phyloP scores from a whole-genome alignment of 164 flowering plant genomes.

The Sextonia rubra region DNA sequence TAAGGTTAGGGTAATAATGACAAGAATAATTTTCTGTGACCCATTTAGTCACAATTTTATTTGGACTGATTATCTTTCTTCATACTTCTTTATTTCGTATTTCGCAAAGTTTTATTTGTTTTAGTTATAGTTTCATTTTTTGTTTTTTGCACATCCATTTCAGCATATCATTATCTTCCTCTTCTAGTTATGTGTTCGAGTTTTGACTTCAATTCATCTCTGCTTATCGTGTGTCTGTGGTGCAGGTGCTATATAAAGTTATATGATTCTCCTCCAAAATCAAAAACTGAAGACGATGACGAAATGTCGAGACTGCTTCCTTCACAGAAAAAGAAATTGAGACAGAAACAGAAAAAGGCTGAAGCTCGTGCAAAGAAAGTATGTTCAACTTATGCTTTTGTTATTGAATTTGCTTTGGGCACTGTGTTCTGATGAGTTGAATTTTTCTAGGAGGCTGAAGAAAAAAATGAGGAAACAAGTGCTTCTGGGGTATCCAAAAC shows the following conservation, averaged over 20 bases:
- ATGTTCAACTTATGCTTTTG: constrained; percentile 3
- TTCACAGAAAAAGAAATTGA: constrained; percentile 91
- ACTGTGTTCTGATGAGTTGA: too few species aligned
- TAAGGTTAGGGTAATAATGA: background rate
- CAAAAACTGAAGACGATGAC: constrained; percentile 78
- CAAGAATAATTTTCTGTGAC: too few species aligned
- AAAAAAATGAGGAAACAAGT: constrained; percentile 60
- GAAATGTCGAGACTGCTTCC: constrained; percentile 79
- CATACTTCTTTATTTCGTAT: background rate
- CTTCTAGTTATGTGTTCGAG: background rate
- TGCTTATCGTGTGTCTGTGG: background rate
- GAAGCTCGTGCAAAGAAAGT: constrained; percentile 98
- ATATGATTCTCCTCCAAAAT: constrained; percentile 83
- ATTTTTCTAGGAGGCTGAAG: constrained; percentile 79
- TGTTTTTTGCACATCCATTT: too few species aligned
- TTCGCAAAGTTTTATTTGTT: background rate
- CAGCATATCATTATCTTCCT: background rate
- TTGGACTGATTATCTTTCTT: background rate
- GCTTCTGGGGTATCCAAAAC: constrained; percentile 53
- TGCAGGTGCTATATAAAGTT: constrained; percentile 88
- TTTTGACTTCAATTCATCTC: background rate
- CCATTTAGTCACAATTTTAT: background rate
- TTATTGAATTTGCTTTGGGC: too few species aligned
- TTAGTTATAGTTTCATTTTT: too few species aligned
- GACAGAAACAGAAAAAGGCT: constrained; percentile 91